Evolutionary conservation across 176 grass and related monocot genomes (phyloP), one percentile per base, ranked within the genome.

Genomic region (Oropetium thomaeum): DNA sequence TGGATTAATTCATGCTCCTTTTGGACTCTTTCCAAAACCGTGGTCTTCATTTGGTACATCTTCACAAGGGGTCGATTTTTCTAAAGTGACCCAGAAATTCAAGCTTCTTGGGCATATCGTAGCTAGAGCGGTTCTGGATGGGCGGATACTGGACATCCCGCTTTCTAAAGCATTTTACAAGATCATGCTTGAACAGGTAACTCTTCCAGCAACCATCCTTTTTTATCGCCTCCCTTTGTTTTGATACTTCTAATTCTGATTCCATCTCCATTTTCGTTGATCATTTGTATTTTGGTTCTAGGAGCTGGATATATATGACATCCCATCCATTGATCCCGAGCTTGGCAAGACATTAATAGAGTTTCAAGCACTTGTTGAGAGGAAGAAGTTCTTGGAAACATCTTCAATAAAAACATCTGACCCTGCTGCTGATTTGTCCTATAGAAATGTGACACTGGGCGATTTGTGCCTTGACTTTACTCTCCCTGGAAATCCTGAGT

Each of bases 141-240:
- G 86, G 62, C 89, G 90, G 71, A 89, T 93, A 19, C 61, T 98
- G 13, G 91, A 94, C 72, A 87, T 98, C 16, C 63, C 91, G 19
- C 82, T 98, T 70, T 98, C 91, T 60, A 98, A 75, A 69, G 68
- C 89, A 59, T 92, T 98, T 67, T 93, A 92, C 73, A 98, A 87
- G 81, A 62, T 87, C 70, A 86, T 97, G 64, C 86, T 93, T 75
- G 84, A 71, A 14, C 83, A 92, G 86, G 95, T 97, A 88, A 76
- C 14, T 49, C 27, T 79, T 72, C 76, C 11, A 76, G 23, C 17
- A 67, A 71, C 75, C 29, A 64, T 80, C 12, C 10, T 19, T 62
- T 14, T 71, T 29, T 2, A 38, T 55, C 13, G 33, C 48, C 52
- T 55, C 41, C 62, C 26, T 70, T 29, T 76, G 33, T 23, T 83